A percentile compares a stretch with the other conserved stretches of the same genome.
phyloP scores from a whole-genome alignment of 1,284 basidiomycete genomes.

The Rhodotorula mucilaginosa region DNA sequence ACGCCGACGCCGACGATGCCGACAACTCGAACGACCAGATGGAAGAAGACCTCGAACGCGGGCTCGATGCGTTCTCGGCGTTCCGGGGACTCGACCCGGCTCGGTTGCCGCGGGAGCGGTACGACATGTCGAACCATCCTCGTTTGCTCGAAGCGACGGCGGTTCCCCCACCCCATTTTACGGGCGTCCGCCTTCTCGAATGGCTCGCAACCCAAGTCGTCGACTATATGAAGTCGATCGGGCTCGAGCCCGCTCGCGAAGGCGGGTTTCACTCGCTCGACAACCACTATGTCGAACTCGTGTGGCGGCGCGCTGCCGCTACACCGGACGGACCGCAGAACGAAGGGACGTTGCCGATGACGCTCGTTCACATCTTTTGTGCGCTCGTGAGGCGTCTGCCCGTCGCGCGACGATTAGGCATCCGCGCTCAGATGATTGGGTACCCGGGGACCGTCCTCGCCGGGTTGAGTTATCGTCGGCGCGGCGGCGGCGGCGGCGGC shows the following conservation, averaged over 20 bases:
- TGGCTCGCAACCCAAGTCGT: constrained; percentile 12
- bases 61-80: constrained; percentile 24
- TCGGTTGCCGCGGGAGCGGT: not conserved
- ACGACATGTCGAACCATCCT: constrained; percentile 4
- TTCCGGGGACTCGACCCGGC: constrained; percentile 25
- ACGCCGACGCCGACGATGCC: not conserved
- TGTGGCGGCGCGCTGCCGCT: constrained; percentile 1
- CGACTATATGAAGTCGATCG: constrained; percentile 14
- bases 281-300: constrained; percentile 27
- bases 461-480: not conserved
- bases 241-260: not conserved
- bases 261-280: constrained; percentile 25
- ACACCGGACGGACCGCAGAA: not conserved
- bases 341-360: constrained; percentile 33
- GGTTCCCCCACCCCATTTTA: not conserved
- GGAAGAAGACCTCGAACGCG: constrained; percentile 23
- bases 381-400: constrained; percentile 28
- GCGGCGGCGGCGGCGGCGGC: not conserved
- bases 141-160: not conserved
- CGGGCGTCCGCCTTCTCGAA: constrained; percentile 6
- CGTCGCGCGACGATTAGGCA: constrained; percentile 3
- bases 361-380: constrained; percentile 36
- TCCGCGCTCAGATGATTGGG: constrained; percentile 22
- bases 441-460: constrained; percentile 32
- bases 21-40: not conserved